Conservation (phyloP, 768 basidiomycete genomes). For the Multifurca ochricompacta region DNA sequence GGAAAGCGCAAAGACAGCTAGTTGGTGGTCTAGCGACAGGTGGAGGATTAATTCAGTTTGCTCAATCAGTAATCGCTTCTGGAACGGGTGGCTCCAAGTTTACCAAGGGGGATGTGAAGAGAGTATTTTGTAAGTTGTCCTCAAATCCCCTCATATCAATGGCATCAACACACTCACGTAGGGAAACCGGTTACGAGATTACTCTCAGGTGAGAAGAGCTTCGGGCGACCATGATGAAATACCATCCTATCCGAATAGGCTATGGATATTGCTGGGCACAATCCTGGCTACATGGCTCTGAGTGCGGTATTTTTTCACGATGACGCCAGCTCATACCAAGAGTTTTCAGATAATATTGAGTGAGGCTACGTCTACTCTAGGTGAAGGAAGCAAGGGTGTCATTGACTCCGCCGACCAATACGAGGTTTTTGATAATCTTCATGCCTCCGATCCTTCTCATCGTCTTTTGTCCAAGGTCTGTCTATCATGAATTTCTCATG, state of each 20-base stretch:
- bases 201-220: constrained; percentile 41
- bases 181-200: constrained; percentile 69
- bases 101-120: constrained; percentile 55
- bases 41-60: constrained; percentile 43
- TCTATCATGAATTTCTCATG: background rate
- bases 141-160: background rate
- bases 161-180: constrained; percentile 20
- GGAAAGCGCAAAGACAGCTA: constrained; percentile 49
- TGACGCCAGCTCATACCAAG: background rate
- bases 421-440: constrained; percentile 58
- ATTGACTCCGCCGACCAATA: constrained; percentile 66
- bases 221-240: background rate
- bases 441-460: constrained; percentile 67
- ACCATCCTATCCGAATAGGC: constrained; percentile 32
- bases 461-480: constrained; percentile 57
- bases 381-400: constrained; percentile 58
- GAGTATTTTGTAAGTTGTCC: constrained; percentile 48
- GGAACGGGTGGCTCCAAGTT: constrained; percentile 52
- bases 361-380: constrained; percentile 47
- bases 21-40: constrained; percentile 39
- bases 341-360: constrained; percentile 47
- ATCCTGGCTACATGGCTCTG: constrained; percentile 59
- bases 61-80: constrained; percentile 37
- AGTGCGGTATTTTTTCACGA: constrained; percentile 13
- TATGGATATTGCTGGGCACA: constrained; percentile 64